Base-by-base conservation (phyloP, 805 yeast genomes). In the Schizosaccharomyces osmophilus region DNA sequence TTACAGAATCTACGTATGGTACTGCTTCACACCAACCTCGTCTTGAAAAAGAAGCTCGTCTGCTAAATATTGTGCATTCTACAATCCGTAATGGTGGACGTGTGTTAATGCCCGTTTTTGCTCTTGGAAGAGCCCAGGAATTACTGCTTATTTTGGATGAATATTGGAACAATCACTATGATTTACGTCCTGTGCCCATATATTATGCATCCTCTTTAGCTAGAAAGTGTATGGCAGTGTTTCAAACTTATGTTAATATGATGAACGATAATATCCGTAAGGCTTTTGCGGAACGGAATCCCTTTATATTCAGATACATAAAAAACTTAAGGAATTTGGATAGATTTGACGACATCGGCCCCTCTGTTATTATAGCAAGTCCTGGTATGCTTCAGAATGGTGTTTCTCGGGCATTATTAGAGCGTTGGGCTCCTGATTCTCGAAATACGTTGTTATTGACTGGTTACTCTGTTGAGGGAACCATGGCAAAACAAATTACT, bases 341-440 rank as follows among this genome's bases (percentile, higher is more conserved):
- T 62, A 80, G 80, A 65, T 84, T 93, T 69, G 95, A 88, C 67
- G 98, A 93, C 71, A 78, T 87, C 66, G 95, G 95, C 0, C 96
- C 98, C 3, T 87, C 95, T 66, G 97, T 93, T 24, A 89, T 93
- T 72, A 79, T 93, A 43, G 98, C 98, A 0, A 82, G 95, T 57
- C 99, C 99, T 0, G 99, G 99, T 70, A 93, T 93, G 99, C 75
- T 93, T 59, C 98, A 63, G 70, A 89, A 85, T 69, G 99, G 99
- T 64, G 83, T 89, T 2, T 87, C 97, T 0, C 77, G 99, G 66
- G 93, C 85, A 66, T 75, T 93, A 24, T 76, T 93, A 36, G 99
- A 93, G 69, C 81, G 84, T 70, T 93, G 99, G 99, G 89, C 95
- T 4, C 98, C 99, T 0, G 97, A 93, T 67, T 85, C 94, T 2